These are phyloP conservation scores for Suhomyces sp. DNA, from an alignment of 805 yeast species.

Conservation along the genomic window DNA sequence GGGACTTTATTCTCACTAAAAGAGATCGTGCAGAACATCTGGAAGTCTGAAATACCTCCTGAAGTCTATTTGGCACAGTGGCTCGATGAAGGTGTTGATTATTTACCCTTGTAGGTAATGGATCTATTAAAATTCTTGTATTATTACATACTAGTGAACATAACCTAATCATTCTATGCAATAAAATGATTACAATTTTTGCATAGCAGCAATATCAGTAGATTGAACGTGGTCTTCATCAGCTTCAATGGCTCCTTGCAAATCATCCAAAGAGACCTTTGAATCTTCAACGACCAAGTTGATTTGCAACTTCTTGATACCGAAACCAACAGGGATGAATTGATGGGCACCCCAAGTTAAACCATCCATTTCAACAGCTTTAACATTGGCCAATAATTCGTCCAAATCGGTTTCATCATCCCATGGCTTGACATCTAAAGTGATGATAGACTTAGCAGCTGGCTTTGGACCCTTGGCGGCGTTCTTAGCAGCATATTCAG, in stretches of 20 bases:
- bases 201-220: constrained; percentile 98
- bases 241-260: constrained; percentile 74
- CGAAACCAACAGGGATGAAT: constrained; percentile 97
- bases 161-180: constrained; percentile 19
- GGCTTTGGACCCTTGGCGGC: constrained; percentile 97
- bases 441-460: constrained; percentile 96
- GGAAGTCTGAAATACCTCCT: constrained; percentile 44
- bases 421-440: constrained; percentile 99
- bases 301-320: constrained; percentile 98
- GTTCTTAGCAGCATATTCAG: constrained; percentile 97
- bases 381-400: constrained; percentile 81
- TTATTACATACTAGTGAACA: constrained; percentile 9
- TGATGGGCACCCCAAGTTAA: constrained; percentile 97
- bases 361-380: constrained; percentile 86
- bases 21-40: constrained; percentile 43
- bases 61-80: constrained; percentile 49
- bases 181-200: constrained; percentile 67
- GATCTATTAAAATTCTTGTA: constrained; percentile 7
- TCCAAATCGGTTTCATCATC: constrained; percentile 98
- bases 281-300: constrained; percentile 98
- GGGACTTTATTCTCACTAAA: constrained; percentile 49
- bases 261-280: constrained; percentile 88
- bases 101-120: constrained; percentile 35
- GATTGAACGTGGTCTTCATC: constrained; percentile 99
- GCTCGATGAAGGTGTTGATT: constrained; percentile 52